phyloP scores from a whole-genome alignment of 2,329 filamentous ascomycete genomes.

The Colletotrichum sp. region DNA sequence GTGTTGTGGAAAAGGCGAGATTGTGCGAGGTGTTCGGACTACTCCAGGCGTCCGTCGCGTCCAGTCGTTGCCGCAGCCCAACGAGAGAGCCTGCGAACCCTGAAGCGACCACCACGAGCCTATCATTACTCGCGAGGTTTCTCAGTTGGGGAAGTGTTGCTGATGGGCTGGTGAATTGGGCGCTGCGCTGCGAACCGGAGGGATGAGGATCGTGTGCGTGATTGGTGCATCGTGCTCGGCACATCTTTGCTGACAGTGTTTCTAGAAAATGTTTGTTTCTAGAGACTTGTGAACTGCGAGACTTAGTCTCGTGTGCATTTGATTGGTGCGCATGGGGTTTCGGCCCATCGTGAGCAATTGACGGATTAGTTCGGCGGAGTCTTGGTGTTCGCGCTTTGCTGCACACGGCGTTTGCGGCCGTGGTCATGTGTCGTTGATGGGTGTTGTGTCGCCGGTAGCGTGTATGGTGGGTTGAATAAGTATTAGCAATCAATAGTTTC shows the following conservation, averaged over 20 bases:
- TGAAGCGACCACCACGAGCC: neutral
- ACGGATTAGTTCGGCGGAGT: neutral
- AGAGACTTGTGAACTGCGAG: neutral
- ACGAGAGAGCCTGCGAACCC: neutral
- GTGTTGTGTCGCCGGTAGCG: neutral
- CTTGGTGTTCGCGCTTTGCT: neutral
- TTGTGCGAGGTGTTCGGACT: neutral
- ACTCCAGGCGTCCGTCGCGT: neutral
- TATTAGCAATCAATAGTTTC: neutral
- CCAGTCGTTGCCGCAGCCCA: neutral
- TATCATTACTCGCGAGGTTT: neutral
- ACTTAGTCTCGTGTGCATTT: neutral
- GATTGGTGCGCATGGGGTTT: neutral
- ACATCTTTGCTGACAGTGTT: neutral
- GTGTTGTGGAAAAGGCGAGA: neutral
- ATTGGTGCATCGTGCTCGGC: neutral
- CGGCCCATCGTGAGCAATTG: neutral
- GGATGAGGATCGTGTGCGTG: neutral
- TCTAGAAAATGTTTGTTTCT: neutral
- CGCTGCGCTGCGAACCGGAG: neutral
- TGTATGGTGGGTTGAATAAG: neutral
- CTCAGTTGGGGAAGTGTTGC: neutral
- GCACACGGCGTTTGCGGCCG: neutral
- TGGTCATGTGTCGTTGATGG: neutral
- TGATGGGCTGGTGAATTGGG: neutral